Conservation (phyloP, 1,284 basidiomycete species). For the Gymnopus androsaceus region DNA sequence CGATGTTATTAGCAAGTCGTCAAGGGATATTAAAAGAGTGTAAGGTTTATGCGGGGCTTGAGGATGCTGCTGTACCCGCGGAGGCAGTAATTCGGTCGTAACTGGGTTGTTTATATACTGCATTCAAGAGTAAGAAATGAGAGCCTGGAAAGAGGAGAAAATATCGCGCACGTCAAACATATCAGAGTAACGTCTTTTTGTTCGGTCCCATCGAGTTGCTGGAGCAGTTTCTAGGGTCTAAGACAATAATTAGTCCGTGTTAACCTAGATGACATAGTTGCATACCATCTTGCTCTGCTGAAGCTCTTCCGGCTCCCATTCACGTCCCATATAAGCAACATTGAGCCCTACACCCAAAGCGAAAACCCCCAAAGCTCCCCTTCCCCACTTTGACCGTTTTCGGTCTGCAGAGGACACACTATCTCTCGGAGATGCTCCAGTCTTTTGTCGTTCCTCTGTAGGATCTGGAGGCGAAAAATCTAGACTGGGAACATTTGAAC, state of each 20-base stretch:
- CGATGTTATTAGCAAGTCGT: conserved; percentile 90
- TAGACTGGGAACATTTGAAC: conserved; percentile 42
- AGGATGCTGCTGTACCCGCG: conserved; percentile 65
- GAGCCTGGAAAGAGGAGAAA: conserved; percentile 1
- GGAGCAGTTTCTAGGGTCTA: conserved; percentile 60
- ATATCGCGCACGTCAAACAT: conserved; percentile 60
- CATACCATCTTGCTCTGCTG: conserved; percentile 54
- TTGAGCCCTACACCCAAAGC: conserved; percentile 49
- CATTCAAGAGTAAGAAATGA: conserved; percentile 7
- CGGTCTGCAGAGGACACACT: conserved; percentile 75
- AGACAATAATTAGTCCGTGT: background rate
- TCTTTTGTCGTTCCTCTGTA: conserved; percentile 41
- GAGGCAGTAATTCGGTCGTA: conserved; percentile 88
- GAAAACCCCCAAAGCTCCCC: conserved; percentile 56
- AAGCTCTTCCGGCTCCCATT: conserved; percentile 62
- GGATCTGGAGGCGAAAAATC: conserved; percentile 57
- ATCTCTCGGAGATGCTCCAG: conserved; percentile 75
- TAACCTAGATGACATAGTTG: conserved; percentile 16
- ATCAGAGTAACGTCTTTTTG: conserved; percentile 56
- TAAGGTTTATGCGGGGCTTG: conserved; percentile 87
- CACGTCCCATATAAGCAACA: conserved; percentile 56
- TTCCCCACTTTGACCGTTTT: conserved; percentile 46
- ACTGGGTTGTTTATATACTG: conserved; percentile 91
- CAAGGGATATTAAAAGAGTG: conserved; percentile 89
- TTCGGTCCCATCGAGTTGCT: conserved; percentile 62